phyloP scores from a whole-genome alignment of 345 rosid genomes.

The Gossypium herbaceum region DNA sequence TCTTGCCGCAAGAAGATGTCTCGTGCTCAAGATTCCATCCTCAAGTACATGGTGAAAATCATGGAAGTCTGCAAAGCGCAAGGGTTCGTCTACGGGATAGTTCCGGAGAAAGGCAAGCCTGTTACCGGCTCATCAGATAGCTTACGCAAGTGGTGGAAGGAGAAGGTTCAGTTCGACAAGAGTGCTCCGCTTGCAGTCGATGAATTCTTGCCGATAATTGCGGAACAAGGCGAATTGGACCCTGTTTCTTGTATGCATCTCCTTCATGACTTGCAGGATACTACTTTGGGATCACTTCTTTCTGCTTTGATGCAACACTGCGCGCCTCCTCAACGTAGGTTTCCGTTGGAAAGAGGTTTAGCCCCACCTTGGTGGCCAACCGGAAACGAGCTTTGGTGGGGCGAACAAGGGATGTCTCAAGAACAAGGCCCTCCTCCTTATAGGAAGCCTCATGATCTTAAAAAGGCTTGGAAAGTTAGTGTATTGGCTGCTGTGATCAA shows the following conservation, averaged over 20 bases:
- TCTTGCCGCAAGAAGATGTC: conserved; percentile 53
- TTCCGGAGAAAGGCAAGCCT: conserved; percentile 67
- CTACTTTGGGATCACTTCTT: conserved; percentile 60
- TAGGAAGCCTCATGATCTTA: conserved; percentile 62
- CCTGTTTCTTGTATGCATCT: conserved; percentile 37
- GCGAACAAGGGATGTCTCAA: conserved; percentile 37
- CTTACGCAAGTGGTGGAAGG: conserved; percentile 71
- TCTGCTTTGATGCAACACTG: conserved; percentile 71
- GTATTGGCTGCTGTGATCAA: conserved; percentile 62
- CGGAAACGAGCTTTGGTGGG: conserved; percentile 64
- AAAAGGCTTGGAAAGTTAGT: conserved; percentile 71
- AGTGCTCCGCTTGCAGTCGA: conserved; percentile 43
- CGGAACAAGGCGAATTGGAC: conserved; percentile 19
- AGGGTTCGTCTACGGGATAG: conserved; percentile 71
- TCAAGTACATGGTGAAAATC: conserved; percentile 70
- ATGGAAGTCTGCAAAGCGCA: conserved; percentile 64
- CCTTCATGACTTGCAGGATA: conserved; percentile 58
- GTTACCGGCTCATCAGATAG: conserved; percentile 68
- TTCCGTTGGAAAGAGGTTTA: conserved; percentile 53
- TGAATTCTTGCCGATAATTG: conserved; percentile 28
- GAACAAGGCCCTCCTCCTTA: conserved; percentile 63
- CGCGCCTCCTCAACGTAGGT: conserved; percentile 54
- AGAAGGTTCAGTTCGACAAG: conserved; percentile 46
- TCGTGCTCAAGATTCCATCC: conserved; percentile 59
- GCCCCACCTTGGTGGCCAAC: conserved; percentile 82